phyloP scores from a whole-genome alignment of 2,329 filamentous ascomycete genomes.

The Scopulariopsis brevicaulis region DNA sequence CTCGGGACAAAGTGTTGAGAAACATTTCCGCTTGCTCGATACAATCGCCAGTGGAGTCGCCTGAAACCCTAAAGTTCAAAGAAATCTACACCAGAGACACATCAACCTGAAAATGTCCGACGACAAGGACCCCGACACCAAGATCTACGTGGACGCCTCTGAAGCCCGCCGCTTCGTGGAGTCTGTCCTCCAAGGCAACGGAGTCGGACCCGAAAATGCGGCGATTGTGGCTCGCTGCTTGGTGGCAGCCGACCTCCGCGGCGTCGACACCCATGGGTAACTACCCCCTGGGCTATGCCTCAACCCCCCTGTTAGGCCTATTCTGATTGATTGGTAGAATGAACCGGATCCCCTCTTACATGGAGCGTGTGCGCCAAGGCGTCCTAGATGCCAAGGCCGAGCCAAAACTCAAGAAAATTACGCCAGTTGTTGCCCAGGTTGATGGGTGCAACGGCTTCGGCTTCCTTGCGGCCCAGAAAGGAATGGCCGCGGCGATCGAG shows the following conservation, averaged over 20 bases:
- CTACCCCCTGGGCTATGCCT: neutral
- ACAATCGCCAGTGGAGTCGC: neutral
- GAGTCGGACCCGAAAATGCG: constrained; percentile 47
- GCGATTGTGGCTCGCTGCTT: constrained; percentile 54
- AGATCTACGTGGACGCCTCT: constrained; percentile 21
- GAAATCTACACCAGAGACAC: neutral
- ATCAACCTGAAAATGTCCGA: neutral
- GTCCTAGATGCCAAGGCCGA: constrained; percentile 51
- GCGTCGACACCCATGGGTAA: constrained; percentile 61
- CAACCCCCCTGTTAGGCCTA: neutral
- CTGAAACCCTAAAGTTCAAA: neutral
- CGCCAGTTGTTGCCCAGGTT: constrained; percentile 50
- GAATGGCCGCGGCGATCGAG: constrained; percentile 55
- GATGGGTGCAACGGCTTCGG: constrained; percentile 64
- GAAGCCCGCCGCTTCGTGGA: constrained; percentile 36
- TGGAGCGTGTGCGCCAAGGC: constrained; percentile 58
- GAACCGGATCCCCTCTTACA: constrained; percentile 68
- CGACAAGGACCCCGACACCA: constrained; percentile 7
- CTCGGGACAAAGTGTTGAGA: too few species aligned
- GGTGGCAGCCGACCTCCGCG: constrained; percentile 63
- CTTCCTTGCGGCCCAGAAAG: constrained; percentile 56
- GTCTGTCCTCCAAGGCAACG: constrained; percentile 46
- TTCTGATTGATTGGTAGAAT: constrained; percentile 26
- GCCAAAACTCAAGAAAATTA: constrained; percentile 49
- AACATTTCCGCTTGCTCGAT: neutral